Evolutionary conservation across 441 rosid genomes (phyloP).

Genomic region (Erodium trifolium): DNA sequence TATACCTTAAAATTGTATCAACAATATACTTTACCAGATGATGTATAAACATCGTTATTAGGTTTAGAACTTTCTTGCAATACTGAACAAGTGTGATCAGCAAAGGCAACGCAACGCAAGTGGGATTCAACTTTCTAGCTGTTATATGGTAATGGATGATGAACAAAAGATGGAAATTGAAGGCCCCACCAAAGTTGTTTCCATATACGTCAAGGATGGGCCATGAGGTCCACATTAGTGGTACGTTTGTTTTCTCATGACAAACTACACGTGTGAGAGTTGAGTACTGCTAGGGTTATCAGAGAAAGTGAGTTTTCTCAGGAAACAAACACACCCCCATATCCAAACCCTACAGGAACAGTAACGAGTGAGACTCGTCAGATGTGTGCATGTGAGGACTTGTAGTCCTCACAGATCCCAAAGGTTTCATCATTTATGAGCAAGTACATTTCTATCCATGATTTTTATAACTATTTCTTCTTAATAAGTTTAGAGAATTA

Average conservation of each 20-base stretch:
- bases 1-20: no score
- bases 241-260: conserved; percentile 19
- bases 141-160: not conserved
- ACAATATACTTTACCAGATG: no score
- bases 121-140: not conserved
- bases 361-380: conserved; percentile 14
- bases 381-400: conserved; percentile 34
- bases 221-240: conserved; percentile 15
- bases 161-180: not conserved
- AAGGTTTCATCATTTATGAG: not conserved
- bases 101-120: not conserved
- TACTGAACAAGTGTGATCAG: not conserved
- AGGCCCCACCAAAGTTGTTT: not conserved
- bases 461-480: no score
- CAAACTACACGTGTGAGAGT: conserved; percentile 29
- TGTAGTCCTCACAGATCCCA: conserved; percentile 2
- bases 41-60: no score
- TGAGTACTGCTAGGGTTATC: conserved; percentile 10
- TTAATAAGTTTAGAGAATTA: no score
- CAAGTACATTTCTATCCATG: not conserved
- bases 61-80: no score
- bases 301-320: conserved; percentile 7
- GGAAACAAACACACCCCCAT: conserved; percentile 9
- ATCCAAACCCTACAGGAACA: conserved; percentile 12
- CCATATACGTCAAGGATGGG: not conserved